A percentile compares a stretch with the other conserved stretches of the same genome.
Conservation (phyloP, 2,329 filamentous ascomycete genomes). For the Fusarium succisae region DNA sequence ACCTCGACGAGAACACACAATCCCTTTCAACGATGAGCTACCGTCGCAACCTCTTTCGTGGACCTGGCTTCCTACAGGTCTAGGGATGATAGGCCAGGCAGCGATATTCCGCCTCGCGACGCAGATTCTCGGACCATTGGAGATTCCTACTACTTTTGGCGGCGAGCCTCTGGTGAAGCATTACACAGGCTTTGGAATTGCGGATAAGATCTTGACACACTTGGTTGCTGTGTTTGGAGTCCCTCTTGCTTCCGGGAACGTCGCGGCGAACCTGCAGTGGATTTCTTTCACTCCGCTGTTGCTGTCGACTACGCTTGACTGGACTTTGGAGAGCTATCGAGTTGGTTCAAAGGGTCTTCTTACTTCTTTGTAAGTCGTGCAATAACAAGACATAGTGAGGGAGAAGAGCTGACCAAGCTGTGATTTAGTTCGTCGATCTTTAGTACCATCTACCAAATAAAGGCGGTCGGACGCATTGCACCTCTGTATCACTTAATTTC, state of each 20-base stretch:
- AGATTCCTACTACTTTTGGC: neutral
- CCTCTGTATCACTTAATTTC: neutral
- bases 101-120: neutral
- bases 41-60: neutral
- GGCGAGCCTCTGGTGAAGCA: neutral
- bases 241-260: neutral
- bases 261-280: neutral
- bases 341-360: neutral
- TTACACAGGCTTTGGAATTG: neutral
- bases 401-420: fast-evolving
- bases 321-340: conserved; percentile 7
- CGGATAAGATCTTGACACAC: fast-evolving
- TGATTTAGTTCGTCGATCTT: neutral
- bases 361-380: neutral
- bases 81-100: neutral
- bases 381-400: fast-evolving
- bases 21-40: neutral
- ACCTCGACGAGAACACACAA: neutral
- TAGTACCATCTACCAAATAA: neutral
- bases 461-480: neutral
- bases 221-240: neutral
- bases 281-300: neutral
- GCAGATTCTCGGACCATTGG: fast-evolving
- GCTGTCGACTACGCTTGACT: neutral
- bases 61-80: neutral